Evolutionary conservation across 192 early-diverging fungal genomes (phyloP).

Genomic region (Coemansia sp.): DNA sequence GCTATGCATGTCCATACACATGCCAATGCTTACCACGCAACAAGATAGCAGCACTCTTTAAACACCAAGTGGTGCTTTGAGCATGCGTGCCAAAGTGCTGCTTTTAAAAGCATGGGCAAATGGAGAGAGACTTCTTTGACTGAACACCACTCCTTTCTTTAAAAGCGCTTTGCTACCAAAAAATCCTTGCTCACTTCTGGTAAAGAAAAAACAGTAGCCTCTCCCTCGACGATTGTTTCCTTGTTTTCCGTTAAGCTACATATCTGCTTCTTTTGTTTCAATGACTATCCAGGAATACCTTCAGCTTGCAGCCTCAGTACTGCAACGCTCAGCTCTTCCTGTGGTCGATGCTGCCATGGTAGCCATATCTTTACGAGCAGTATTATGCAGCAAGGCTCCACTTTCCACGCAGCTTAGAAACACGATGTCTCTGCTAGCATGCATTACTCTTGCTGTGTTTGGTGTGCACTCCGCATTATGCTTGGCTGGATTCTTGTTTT

Average conservation of each 20-base stretch:
- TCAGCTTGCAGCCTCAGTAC: neutral
- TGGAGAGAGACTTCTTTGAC: no score
- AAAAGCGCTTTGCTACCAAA: neutral
- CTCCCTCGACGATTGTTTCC: neutral
- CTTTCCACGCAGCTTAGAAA: neutral
- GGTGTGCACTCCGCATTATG: neutral
- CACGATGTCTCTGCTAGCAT: neutral
- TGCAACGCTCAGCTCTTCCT: neutral
- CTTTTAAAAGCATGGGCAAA: no score
- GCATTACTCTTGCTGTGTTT: neutral
- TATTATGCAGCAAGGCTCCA: neutral
- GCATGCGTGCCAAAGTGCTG: no score
- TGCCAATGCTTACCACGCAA: no score
- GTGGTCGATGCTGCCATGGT: neutral
- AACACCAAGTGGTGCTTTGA: no score
- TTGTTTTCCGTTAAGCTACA: neutral
- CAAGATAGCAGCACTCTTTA: no score
- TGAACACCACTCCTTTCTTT: no score
- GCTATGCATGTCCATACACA: no score
- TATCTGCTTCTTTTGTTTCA: neutral
- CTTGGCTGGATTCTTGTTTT: neutral
- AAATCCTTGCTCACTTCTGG: neutral
- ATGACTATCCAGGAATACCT: neutral
- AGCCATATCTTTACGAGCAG: neutral
- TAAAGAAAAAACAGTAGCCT: neutral